Conservation (phyloP, 371 early-diverging fungal species). For the Actinomucor elegans region DNA sequence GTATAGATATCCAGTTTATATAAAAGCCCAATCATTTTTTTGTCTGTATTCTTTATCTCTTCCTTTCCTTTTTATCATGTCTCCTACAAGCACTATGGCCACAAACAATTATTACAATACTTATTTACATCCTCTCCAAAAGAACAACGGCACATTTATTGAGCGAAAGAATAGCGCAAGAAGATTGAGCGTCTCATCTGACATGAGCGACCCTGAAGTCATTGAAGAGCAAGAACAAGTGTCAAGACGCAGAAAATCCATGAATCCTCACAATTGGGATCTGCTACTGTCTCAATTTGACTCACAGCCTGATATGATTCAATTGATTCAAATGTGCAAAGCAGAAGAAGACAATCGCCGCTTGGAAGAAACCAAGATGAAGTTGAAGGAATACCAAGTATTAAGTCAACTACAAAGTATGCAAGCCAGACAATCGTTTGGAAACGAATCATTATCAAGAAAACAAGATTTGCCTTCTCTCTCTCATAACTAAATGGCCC, state of each 20-base stretch:
- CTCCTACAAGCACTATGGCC: background rate
- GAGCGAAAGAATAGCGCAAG: constrained; percentile 2
- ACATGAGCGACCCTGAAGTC: constrained; percentile 6
- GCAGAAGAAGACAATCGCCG: constrained; percentile 50
- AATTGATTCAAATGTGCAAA: constrained; percentile 47
- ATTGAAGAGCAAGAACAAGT: background rate
- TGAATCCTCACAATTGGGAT: constrained; percentile 9
- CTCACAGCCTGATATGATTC: constrained; percentile 48
- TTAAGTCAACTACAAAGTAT: constrained; percentile 10
- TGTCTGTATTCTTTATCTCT: background rate
- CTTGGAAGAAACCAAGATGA: constrained; percentile 49
- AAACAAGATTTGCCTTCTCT: constrained; percentile 6
- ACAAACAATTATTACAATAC: background rate
- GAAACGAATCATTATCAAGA: background rate
- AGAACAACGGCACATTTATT: background rate
- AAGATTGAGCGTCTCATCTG: constrained; percentile 12
- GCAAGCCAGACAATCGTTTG: constrained; percentile 1
- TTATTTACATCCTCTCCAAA: constrained; percentile 9
- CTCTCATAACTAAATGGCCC: constrained; percentile 1
- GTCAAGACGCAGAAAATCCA: background rate
- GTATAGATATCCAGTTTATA: constrained; percentile 2
- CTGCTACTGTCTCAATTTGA: constrained; percentile 19
- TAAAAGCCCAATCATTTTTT: background rate
- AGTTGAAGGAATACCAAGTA: constrained; percentile 34
- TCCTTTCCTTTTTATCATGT: background rate